Conservation (phyloP, 148 eudicot genomes). For the Vaccinium vitisidaea region DNA sequence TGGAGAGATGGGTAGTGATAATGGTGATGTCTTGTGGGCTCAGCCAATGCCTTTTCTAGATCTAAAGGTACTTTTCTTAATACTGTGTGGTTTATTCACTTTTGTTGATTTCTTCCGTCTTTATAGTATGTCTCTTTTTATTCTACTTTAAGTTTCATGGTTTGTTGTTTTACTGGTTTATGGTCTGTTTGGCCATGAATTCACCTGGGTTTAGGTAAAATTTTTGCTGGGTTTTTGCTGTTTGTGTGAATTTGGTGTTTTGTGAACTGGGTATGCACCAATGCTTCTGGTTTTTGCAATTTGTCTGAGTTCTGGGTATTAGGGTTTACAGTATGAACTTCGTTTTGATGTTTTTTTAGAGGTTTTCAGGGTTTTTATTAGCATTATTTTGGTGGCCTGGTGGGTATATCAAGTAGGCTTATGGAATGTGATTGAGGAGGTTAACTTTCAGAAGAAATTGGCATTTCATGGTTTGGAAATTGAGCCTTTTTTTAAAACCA, state of each 20-base stretch:
- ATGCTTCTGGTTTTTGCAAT: conserved; percentile 4
- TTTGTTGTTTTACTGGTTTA: conserved; percentile 11
- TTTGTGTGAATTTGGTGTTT: conserved; percentile 5
- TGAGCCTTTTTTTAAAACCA: background rate
- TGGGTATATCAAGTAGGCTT: background rate
- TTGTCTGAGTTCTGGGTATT: background rate
- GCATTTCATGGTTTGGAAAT: background rate
- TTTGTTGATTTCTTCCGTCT: conserved; percentile 15
- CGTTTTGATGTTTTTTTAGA: background rate
- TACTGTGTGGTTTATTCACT: background rate
- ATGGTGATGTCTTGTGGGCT: conserved; percentile 53
- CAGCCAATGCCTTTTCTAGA: conserved; percentile 35
- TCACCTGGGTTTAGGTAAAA: conserved; percentile 22
- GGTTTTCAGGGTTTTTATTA: background rate
- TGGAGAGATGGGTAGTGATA: conserved; percentile 40
- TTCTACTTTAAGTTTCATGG: conserved; percentile 15
- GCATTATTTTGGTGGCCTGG: conserved; percentile 6
- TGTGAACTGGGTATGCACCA: background rate
- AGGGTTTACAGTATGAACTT: conserved; percentile 7
- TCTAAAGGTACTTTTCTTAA: conserved; percentile 44
- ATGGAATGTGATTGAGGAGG: background rate
- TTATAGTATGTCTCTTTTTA: conserved; percentile 22
- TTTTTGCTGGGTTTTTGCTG: conserved; percentile 1
- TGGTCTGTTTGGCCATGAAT: conserved; percentile 23
- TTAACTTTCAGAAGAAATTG: background rate